Conservation (phyloP, 1,284 basidiomycete species). For the Heimioporus retisporus region DNA sequence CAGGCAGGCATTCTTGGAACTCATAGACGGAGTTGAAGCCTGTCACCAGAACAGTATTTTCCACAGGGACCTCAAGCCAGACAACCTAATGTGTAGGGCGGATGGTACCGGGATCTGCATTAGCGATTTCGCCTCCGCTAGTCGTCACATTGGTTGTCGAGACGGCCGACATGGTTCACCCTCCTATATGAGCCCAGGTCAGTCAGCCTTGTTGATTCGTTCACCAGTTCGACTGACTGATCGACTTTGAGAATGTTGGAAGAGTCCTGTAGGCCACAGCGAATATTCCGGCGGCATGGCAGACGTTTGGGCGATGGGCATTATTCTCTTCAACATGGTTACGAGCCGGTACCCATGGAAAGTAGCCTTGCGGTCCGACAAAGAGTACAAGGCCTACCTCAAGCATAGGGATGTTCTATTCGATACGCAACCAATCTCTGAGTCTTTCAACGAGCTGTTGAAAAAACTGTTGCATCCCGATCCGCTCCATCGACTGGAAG, state of each 20-base stretch:
- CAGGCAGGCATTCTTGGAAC: slow-evolving; percentile 73
- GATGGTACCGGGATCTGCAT: slow-evolving; percentile 71
- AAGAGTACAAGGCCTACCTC: slow-evolving; percentile 78
- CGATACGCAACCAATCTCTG: slow-evolving; percentile 76
- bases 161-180: slow-evolving; percentile 87
- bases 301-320: slow-evolving; percentile 94
- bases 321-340: slow-evolving; percentile 87
- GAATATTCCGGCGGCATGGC: slow-evolving; percentile 67
- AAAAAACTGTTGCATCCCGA: slow-evolving; percentile 66
- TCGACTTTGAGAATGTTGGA: slow-evolving; percentile 65
- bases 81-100: slow-evolving; percentile 80
- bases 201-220: slow-evolving; percentile 29
- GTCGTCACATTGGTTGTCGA: slow-evolving; percentile 64
- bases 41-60: slow-evolving; percentile 77
- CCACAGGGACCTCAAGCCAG: slow-evolving; percentile 91
- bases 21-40: slow-evolving; percentile 82
- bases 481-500: slow-evolving; percentile 59
- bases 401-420: slow-evolving; percentile 74
- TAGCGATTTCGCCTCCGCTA: slow-evolving; percentile 89
- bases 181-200: slow-evolving; percentile 84
- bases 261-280: neutral
- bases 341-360: slow-evolving; percentile 93
- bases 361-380: slow-evolving; percentile 77
- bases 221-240: too few relatives aligned
- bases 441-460: slow-evolving; percentile 63